phyloP scores from a whole-genome alignment of 768 basidiomycete species.

The Thelephora ganbajun region DNA sequence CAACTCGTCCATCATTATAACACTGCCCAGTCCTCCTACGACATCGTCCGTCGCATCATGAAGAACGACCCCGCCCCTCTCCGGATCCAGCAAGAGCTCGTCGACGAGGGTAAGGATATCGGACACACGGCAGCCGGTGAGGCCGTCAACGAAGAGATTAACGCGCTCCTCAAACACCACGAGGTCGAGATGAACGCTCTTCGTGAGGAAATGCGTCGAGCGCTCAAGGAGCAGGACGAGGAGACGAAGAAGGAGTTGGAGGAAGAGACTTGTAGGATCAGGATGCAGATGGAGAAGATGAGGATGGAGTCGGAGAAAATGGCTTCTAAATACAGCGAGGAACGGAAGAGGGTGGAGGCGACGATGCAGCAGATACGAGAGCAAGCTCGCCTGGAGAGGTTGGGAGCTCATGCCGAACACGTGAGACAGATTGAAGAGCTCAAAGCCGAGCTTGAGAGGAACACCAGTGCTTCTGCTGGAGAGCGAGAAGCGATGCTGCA shows the following conservation, averaged over 20 bases:
- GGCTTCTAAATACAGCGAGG: no score
- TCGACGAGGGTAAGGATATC: constrained; percentile 32
- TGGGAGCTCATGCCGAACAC: no score
- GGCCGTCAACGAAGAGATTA: constrained; percentile 35
- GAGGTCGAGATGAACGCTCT: constrained; percentile 33
- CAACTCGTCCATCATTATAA: constrained; percentile 27
- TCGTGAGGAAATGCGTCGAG: constrained; percentile 14
- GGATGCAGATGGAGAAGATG: constrained; percentile 26
- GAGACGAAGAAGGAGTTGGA: constrained; percentile 31
- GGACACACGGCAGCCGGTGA: constrained; percentile 38
- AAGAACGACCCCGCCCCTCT: constrained; percentile 27
- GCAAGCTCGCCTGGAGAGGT: no score
- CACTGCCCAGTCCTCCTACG: constrained; percentile 26
- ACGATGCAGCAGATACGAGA: no score
- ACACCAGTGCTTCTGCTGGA: no score
- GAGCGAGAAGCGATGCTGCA: no score
- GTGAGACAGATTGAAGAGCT: no score
- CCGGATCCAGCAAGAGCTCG: constrained; percentile 41
- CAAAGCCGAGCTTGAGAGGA: no score
- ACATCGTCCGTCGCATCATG: constrained; percentile 28
- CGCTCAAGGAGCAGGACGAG: constrained; percentile 2
- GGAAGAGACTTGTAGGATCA: not conserved
- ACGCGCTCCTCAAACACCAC: constrained; percentile 30
- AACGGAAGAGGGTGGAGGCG: no score
- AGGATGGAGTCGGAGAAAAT: constrained; percentile 30